Percentiles rank a stretch among this genome's conserved stretches.
Conservation (phyloP, 1,139 yeast species). For the Kluyveromyces sp. region DNA sequence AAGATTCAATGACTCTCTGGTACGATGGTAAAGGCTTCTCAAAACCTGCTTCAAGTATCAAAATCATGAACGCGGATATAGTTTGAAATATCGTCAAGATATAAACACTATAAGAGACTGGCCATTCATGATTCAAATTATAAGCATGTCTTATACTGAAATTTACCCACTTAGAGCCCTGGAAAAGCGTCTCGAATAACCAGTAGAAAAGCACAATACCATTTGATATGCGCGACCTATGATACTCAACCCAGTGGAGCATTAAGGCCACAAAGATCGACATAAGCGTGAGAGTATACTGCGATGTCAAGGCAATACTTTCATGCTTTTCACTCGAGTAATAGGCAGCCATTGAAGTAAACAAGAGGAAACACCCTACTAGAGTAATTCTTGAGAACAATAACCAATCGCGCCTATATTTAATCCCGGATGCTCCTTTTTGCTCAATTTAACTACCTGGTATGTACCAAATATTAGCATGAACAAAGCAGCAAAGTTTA, state of each 20-base stretch:
- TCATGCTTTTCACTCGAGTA: slow-evolving; percentile 13
- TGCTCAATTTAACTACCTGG: slow-evolving; percentile 26
- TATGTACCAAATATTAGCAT: slow-evolving; percentile 49
- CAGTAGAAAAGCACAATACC: slow-evolving; percentile 71
- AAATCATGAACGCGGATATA: slow-evolving; percentile 43
- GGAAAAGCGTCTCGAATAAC: slow-evolving; percentile 47
- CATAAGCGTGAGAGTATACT: slow-evolving; percentile 23
- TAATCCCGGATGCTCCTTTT: slow-evolving; percentile 31
- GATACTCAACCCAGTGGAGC: slow-evolving; percentile 67
- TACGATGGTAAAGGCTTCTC: slow-evolving; percentile 34
- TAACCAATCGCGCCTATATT: slow-evolving; percentile 36
- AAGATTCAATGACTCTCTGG: slow-evolving; percentile 36
- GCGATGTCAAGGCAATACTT: slow-evolving; percentile 18
- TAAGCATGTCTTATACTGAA: slow-evolving; percentile 40
- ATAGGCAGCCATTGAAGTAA: slow-evolving; percentile 19
- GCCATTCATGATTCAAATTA: slow-evolving; percentile 15
- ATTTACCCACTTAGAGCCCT: slow-evolving; percentile 40
- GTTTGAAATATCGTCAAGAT: slow-evolving; percentile 42
- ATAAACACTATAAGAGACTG: slow-evolving; percentile 31
- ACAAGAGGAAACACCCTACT: slow-evolving; percentile 26
- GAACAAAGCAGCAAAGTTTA: slow-evolving; percentile 43
- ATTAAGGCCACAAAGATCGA: slow-evolving; percentile 42
- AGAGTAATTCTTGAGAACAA: slow-evolving; percentile 30
- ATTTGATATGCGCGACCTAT: slow-evolving; percentile 55
- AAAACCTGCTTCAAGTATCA: slow-evolving; percentile 49